Evolutionary conservation across 305 asterid species (phyloP).

Genomic region (Plantago coronopus): DNA sequence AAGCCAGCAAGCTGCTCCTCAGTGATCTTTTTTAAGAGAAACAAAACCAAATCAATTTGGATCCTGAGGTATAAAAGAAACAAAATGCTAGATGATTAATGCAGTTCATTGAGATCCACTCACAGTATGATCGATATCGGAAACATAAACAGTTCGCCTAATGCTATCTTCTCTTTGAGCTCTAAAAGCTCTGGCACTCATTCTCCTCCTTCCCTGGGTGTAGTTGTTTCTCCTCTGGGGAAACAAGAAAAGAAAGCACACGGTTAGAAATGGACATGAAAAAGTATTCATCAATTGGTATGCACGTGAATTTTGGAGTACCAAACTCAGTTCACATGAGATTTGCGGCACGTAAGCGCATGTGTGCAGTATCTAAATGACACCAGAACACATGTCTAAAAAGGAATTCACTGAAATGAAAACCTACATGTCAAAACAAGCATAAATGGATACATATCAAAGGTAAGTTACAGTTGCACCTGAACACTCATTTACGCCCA

Average conservation of each 20-base stretch:
- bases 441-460: not conserved
- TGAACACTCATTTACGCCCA: not conserved
- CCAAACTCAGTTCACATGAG: not conserved
- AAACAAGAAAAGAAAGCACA: slow-evolving; percentile 17
- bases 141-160: slow-evolving; percentile 89
- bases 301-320: not conserved
- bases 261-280: not conserved
- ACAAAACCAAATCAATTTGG: slow-evolving; percentile 21
- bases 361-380: slow-evolving; percentile 3
- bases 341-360: not conserved
- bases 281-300: slow-evolving; percentile 3
- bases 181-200: slow-evolving; percentile 61
- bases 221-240: slow-evolving; percentile 63
- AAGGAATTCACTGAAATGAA: not conserved
- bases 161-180: slow-evolving; percentile 93
- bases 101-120: slow-evolving; percentile 23
- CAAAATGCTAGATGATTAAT: not conserved
- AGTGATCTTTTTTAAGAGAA: slow-evolving; percentile 49
- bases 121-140: slow-evolving; percentile 83
- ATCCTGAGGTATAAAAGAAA: slow-evolving; percentile 3
- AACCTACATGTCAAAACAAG: slow-evolving; percentile 13
- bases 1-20: slow-evolving; percentile 92
- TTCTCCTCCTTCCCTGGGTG: slow-evolving; percentile 58
- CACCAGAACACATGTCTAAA: not conserved
- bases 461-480: slow-evolving; percentile 12